Evolutionary conservation across 192 early-diverging fungal species (phyloP).

Genomic region (Umbelopsis vinacea): DNA sequence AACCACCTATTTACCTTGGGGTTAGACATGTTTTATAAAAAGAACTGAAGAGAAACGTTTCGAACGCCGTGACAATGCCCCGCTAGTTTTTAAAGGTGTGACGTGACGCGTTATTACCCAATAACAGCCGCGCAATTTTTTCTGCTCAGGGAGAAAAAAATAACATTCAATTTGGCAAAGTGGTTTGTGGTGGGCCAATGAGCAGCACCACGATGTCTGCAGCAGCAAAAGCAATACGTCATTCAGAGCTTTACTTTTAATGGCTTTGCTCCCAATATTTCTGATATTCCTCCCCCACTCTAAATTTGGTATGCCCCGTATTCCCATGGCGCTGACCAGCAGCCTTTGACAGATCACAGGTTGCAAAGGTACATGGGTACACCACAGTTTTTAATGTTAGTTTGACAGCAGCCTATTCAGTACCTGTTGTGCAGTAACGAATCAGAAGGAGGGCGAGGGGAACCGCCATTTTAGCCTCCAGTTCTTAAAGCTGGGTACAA

Average conservation of each 20-base stretch:
- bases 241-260: not conserved
- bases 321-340: not conserved
- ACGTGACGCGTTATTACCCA: conserved; percentile 19
- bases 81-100: conserved; percentile 18
- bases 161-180: not conserved
- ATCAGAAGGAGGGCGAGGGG: too few species aligned
- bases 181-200: not conserved
- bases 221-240: not conserved
- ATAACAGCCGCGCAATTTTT: not conserved
- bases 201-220: not conserved
- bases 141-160: not conserved
- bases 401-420: too few species aligned
- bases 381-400: too few species aligned
- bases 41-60: conserved; percentile 25
- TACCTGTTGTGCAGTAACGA: too few species aligned
- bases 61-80: conserved; percentile 13
- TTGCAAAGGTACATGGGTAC: too few species aligned
- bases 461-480: too few species aligned
- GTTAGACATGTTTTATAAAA: conserved; percentile 29
- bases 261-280: not conserved
- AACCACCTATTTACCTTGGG: conserved; percentile 18
- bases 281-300: not conserved
- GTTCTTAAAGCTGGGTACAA: not conserved
- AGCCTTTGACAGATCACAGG: not conserved
- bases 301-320: not conserved